phyloP scores from a whole-genome alignment of 2,329 filamentous ascomycete species.

The Penicillium crustosum region DNA sequence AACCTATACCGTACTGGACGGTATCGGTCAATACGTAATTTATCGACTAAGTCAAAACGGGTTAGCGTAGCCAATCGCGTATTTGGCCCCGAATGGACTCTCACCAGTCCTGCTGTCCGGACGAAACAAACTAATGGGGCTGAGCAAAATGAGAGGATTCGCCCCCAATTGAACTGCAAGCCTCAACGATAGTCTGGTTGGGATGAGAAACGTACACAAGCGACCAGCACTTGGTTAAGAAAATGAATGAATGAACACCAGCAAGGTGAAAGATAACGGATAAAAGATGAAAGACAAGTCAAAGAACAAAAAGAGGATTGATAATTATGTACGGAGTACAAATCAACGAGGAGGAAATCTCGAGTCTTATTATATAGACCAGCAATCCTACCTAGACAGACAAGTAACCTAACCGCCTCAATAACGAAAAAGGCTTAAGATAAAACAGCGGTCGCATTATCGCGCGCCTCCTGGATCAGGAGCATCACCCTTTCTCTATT shows the following conservation, averaged over 20 bases:
- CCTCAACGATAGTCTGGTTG: not conserved
- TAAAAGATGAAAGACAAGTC: not conserved
- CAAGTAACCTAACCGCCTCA: slow-evolving; percentile 9
- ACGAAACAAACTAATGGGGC: not conserved
- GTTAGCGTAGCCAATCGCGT: not conserved
- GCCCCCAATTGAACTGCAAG: not conserved
- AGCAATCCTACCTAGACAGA: not conserved
- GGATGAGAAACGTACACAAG: not conserved
- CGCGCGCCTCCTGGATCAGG: slow-evolving; percentile 19
- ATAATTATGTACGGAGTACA: not conserved
- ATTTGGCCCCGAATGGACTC: not conserved
- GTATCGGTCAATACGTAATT: slow-evolving; percentile 7
- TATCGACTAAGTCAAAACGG: not conserved
- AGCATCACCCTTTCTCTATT: not conserved
- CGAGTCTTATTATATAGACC: not conserved
- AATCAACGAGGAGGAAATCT: not conserved
- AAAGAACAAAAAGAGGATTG: not conserved
- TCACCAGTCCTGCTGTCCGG: not conserved
- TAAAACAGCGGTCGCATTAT: slow-evolving; percentile 4
- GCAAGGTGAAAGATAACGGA: not conserved
- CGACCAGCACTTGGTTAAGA: not conserved
- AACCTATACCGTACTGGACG: slow-evolving; percentile 12
- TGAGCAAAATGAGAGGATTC: not conserved
- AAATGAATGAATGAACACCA: not conserved
- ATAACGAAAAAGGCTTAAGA: not conserved